Evolutionary conservation across 2,329 filamentous ascomycete species (phyloP), one percentile per base, ranked within the genome.

Genomic region (Xylariaceae sp.): DNA sequence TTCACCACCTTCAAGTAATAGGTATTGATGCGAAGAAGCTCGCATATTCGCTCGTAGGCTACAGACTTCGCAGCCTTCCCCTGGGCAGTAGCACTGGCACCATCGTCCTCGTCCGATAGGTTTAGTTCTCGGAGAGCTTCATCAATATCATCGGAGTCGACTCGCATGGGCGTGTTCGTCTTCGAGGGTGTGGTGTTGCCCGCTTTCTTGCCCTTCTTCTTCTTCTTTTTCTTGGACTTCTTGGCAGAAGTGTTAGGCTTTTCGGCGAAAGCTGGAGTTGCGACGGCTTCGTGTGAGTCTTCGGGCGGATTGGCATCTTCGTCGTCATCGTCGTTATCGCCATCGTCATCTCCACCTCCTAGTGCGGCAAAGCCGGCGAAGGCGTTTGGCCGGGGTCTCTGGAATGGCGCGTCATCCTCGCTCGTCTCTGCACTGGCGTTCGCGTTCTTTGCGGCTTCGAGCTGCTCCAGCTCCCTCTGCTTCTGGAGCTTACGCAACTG

Each of bases 1-100:
- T 96, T 96, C 42, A 88, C 80, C 6, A 90, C 90, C 71, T 93
- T 92, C 9, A 99, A 82, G 66, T 92, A 85, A 65, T 89, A 83
- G 0, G 87, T 83, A 66, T 82, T 81, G 67, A 83, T 77, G 35
- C 75, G 72, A 1, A 85, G 72, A 5, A 83, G 74, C 35, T 75
- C 68, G 58, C 75, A 76, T 48, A 75, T 70, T 10, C 73, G 67
- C 10, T 70, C 69, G 57, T 73, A 74, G 3, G 67, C 66, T 30
- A 55, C 61, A 4, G 59, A 30, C 9, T 57, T 57, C 1, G 67
- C 51, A 7, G 49, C 57, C 6, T 61, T 59, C 7, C 51, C 39
- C 6, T 57, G 55, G 1, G 53, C 48, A 47, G 6, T 48, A 13
- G 63, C 59, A 51, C 58, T 55, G 48, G 61, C 47, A 35, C 62